Base-by-base conservation (phyloP, 2,329 filamentous ascomycete species). In the Nemania diffusa region DNA sequence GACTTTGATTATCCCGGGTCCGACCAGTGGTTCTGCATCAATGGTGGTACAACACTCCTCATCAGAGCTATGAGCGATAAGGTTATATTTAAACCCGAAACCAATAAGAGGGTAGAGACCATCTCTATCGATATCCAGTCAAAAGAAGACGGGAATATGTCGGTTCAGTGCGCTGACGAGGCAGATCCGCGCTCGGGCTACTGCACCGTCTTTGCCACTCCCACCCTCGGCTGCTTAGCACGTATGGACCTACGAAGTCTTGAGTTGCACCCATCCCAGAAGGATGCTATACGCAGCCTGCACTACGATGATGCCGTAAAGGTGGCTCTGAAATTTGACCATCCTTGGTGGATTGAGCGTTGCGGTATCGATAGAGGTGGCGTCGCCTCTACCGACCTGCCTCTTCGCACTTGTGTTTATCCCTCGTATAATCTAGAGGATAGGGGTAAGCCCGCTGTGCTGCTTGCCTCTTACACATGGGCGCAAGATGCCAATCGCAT, bases 401-500 rank as follows among this genome's bases (percentile, higher is more conserved):
- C 73, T 2, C 68, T 78, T 24, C 73, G 79, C 15, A 73, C 67
- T 6, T 75, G 73, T 59, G 79, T 81, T 5, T 81, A 81, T 70
- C 79, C 79, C 7, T 79, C 78, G 1, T 81, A 79, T 69, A 79
- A 79, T 37, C 13, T 73, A 44, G 75, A 75, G 42, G 50, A 57
- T 2, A 17, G 17, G 0, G 9, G 70, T 9, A 59, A 73, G 9
- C 71, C 76, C 2, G 77, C 74, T 7, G 77, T 81, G 3, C 75
- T 81, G 6, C 71, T 82, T 2, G 72, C 67, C n/a, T 78, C 76
- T 2, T 82, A 81, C 64, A 77, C 75, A 1, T 80, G 78, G 78
- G 64, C 62, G 22, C 78, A 80, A 62, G 80, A 81, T 64, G 76
- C 79, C 1, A 34, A 69, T 9, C 73, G 79, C 13, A 68, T 81